These are phyloP conservation scores for Colletotrichum sp. DNA, from an alignment of 2,329 filamentous ascomycete species.

Conservation along the genomic window DNA sequence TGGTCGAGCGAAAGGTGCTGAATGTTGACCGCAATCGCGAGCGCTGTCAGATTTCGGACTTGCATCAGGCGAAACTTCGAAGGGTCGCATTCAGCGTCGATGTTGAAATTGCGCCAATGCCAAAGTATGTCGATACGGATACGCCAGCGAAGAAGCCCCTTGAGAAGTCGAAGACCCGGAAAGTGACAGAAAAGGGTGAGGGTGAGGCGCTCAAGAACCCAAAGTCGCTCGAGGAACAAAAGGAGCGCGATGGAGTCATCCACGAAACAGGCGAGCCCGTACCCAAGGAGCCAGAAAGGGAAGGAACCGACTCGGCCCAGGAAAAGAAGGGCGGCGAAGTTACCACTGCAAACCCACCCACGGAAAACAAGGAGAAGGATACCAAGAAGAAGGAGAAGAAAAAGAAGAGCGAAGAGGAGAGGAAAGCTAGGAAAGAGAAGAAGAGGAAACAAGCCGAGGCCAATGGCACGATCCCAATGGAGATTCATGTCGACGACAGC, in stretches of 20 bases:
- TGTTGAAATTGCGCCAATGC: slow-evolving; percentile 91
- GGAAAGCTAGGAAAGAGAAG: slow-evolving; percentile 90
- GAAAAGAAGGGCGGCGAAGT: slow-evolving; percentile 25
- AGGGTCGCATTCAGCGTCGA: slow-evolving; percentile 96
- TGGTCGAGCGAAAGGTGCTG: slow-evolving; percentile 81
- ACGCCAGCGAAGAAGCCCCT: slow-evolving; percentile 43
- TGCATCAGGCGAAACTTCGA: slow-evolving; percentile 81
- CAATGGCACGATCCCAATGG: slow-evolving; percentile 85
- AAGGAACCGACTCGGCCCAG: slow-evolving; percentile 28
- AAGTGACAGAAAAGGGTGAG: slow-evolving; percentile 72
- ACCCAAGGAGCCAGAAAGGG: slow-evolving; percentile 44
- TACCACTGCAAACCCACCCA: slow-evolving; percentile 22
- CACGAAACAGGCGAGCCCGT: slow-evolving; percentile 46
- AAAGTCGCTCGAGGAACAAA: slow-evolving; percentile 63
- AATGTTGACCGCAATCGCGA: slow-evolving; percentile 85
- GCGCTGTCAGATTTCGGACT: slow-evolving; percentile 77
- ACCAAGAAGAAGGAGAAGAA: slow-evolving; percentile 93
- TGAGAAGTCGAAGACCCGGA: slow-evolving; percentile 63
- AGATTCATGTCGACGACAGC: slow-evolving; percentile 75
- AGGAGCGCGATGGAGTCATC: slow-evolving; percentile 43
- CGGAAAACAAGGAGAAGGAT: slow-evolving; percentile 43
- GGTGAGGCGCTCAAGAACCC: slow-evolving; percentile 75
- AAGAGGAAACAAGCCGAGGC: slow-evolving; percentile 84
- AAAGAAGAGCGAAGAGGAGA: slow-evolving; percentile 90
- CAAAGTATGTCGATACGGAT: slow-evolving; percentile 73